These are phyloP conservation scores for Mortierella antarctica DNA, from an alignment of 192 early-diverging fungal genomes.

Conservation along the genomic window DNA sequence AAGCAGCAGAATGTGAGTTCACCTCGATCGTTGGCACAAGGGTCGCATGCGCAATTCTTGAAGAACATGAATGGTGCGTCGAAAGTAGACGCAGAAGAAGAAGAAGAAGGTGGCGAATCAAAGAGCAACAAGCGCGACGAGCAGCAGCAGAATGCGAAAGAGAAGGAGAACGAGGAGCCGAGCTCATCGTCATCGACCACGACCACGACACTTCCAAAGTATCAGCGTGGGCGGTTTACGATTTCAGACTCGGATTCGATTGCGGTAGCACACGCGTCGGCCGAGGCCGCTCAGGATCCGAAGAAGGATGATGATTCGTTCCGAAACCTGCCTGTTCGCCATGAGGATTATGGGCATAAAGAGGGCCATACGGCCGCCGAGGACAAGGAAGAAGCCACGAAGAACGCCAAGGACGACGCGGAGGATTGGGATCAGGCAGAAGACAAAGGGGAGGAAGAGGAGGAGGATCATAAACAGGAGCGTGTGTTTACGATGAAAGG, in stretches of 20 bases:
- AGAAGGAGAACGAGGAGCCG: not conserved
- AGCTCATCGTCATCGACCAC: conserved; percentile 1
- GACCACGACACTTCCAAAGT: conserved; percentile 12
- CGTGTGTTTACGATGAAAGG: conserved; percentile 13
- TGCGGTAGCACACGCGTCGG: not conserved
- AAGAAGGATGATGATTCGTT: conserved; percentile 41
- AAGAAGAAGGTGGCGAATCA: not conserved
- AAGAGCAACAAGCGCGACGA: not conserved
- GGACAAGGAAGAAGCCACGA: not conserved
- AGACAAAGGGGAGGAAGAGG: not conserved
- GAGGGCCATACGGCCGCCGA: not conserved
- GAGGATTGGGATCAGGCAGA: not conserved
- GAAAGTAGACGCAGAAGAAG: not conserved
- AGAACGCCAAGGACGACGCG: not conserved
- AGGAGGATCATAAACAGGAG: conserved; percentile 28
- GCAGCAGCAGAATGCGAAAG: not conserved
- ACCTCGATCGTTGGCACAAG: conserved; percentile 35
- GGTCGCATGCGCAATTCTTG: conserved; percentile 20
- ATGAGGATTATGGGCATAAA: conserved; percentile 24
- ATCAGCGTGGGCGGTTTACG: conserved; percentile 16
- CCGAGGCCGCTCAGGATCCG: conserved; percentile 11
- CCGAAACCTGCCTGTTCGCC: conserved; percentile 20
- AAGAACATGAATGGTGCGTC: not conserved
- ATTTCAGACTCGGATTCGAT: not conserved
- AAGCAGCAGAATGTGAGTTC: conserved; percentile 1